A percentile compares a stretch with the other conserved stretches of the same genome.
These are phyloP conservation scores for Raffaelea albimanens DNA, from an alignment of 2,329 filamentous ascomycete species.

Conservation along the genomic window DNA sequence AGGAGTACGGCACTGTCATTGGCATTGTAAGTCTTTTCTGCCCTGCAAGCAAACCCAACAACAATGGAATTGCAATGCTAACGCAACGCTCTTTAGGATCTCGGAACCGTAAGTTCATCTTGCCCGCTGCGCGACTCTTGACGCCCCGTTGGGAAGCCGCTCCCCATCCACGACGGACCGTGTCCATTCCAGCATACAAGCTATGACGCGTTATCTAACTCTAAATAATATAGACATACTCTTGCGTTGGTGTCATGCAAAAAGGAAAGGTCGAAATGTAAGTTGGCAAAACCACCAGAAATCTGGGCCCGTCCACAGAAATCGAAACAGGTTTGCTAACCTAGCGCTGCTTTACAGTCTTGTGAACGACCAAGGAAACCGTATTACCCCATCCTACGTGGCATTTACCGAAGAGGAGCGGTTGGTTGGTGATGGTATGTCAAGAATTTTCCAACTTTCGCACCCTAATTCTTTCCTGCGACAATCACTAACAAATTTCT, in stretches of 20 bases:
- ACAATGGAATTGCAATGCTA: constrained; percentile 16
- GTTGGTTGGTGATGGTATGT: constrained; percentile 72
- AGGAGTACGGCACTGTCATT: constrained; percentile 80
- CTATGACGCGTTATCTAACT: background rate
- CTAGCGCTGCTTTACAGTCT: constrained; percentile 30
- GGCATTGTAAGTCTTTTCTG: constrained; percentile 56
- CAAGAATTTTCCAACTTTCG: background rate
- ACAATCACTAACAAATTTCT: background rate
- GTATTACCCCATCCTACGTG: constrained; percentile 91
- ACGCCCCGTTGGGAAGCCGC: background rate
- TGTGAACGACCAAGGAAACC: constrained; percentile 91
- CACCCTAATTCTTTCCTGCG: background rate
- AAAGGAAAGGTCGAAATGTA: constrained; percentile 84
- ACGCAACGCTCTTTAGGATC: constrained; percentile 35
- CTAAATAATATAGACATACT: constrained; percentile 52
- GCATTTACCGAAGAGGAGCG: constrained; percentile 96
- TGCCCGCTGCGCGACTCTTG: background rate
- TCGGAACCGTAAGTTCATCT: constrained; percentile 53
- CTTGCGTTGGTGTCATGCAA: constrained; percentile 92
- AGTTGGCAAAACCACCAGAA: background rate
- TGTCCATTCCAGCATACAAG: too few species aligned
- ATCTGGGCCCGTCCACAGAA: background rate
- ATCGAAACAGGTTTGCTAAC: background rate
- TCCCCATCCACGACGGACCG: background rate
- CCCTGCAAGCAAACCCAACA: background rate